Base-by-base conservation (phyloP, 768 basidiomycete species). In the Phlegmacium glaucopus region DNA sequence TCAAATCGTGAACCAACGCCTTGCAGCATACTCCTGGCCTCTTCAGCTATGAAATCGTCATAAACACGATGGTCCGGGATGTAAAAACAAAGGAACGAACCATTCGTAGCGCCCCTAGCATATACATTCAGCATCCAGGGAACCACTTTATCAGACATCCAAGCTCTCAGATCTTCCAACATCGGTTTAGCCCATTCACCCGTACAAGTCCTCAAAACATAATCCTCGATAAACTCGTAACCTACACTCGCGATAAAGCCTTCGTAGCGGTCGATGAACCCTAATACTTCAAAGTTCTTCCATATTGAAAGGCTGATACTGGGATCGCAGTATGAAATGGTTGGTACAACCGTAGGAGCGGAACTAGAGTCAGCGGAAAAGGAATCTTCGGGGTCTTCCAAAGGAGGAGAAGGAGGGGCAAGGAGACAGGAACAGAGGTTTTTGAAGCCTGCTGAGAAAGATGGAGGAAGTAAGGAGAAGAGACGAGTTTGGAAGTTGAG, bases 121-220 rank as follows among this genome's bases (percentile, higher is more conserved):
- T 90, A 93, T 36, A 90, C 85, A 60, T 80, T 71, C 17, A 89
- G 51, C 80, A 96, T 82, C 94, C 93, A 94, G 6, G 87, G 82
- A 2, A 89, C 85, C 37, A 94, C 82, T 47, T 78, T 84, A 49
- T 78, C 75, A 8, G 81, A 71, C 80, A 94, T 91, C 90, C 92
- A 94, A 13, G 72, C 63, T 41, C 85, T 71, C 50, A 93, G 66
- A 2, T 63, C 70, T 3, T 72, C 71, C 48, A 94, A 60, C 72
- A 86, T 75, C 6, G 80, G 78, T 42, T 72, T 76, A 28, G 75
- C 76, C 89, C 90, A 95, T 55, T 79, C 77, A 3, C 76, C 81
- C 9, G 78, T 67, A 59, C 87, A 92, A 3, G 77, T 80, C 49
- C 74, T 72, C 47, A 77, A 45, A 0, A 96, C 85, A 48, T 89